Base-by-base conservation (phyloP, 768 basidiomycete genomes). In the Russula sp. region DNA sequence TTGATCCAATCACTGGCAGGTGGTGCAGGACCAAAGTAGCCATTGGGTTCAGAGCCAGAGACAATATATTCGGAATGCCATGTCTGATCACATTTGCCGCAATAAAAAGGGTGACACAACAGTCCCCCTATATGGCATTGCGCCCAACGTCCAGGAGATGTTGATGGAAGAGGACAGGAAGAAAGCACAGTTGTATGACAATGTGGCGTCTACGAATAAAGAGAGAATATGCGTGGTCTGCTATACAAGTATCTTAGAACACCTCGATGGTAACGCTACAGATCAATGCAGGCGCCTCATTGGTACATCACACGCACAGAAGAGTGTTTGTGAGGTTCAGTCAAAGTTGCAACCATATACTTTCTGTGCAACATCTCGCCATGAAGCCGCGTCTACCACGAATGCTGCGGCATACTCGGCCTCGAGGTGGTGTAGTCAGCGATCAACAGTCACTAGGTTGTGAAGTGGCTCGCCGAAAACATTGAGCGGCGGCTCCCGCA, bases 381-480 rank as follows among this genome's bases (percentile, higher is more conserved):
- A 95, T 8, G 69, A 78, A 58, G 78, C 77, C 53, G 73, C 74
- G 63, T 88, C 78, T 7, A 91, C 75, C 1, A 92, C 90, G 71
- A 83, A 98, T 45, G 78, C 78, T 61, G 85, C 81, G 0, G 90
- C 92, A 73, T 90, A 99, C 67, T 95, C 90, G 11, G 90, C 82
- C 73, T 98, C 97, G 11, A 98, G 79, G 58, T 92, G 90, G 70
- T 99, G 97, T 52, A 98, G 74, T 60, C 91, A 77, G 73, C 83
- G 90, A 1, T 96, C 96, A 14, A 98, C 89, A 57, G 98, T 87
- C 18, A 99, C 84, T 39, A 98, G 77, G 70, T 87, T 90, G 71
- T 99, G 97, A 61, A 99, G 73, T 1, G 97, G 97, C 25, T 86
- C 77, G 1, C 97, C 97, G 67, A 85, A 98, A 6, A 76, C 76